Percentiles rank a stretch among this genome's conserved stretches.
Evolutionary conservation across 306 rosid species (phyloP).

Genomic region (Casuarina cunninghamiana): DNA sequence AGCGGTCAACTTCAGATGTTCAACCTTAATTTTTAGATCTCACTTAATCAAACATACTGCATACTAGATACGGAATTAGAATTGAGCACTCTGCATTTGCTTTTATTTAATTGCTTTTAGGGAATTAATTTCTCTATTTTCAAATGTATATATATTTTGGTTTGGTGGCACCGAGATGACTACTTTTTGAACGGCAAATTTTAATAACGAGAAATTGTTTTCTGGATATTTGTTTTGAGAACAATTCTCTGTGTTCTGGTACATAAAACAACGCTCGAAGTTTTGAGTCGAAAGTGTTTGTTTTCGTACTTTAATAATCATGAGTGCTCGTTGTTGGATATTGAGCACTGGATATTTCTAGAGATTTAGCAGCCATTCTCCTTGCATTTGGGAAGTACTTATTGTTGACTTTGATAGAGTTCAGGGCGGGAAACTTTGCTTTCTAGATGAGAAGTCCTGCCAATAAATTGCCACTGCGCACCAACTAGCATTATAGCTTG

Average conservation of each 20-base stretch:
- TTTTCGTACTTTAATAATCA: background rate
- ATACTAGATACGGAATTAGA: background rate
- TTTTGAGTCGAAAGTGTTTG: background rate
- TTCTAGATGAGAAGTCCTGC: background rate
- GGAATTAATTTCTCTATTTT: background rate
- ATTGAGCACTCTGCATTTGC: background rate
- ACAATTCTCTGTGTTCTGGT: background rate
- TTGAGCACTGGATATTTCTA: background rate
- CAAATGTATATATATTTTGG: background rate
- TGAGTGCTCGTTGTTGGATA: background rate
- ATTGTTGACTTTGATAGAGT: background rate
- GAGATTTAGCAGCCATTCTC: no score
- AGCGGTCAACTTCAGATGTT: background rate
- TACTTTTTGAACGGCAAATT: background rate
- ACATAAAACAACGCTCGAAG: background rate
- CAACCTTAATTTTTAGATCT: background rate
- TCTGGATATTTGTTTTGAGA: background rate
- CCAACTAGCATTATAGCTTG: background rate
- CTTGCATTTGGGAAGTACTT: background rate
- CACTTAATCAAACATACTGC: background rate
- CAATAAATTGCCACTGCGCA: background rate
- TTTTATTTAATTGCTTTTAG: background rate
- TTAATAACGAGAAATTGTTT: background rate
- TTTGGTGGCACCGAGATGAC: background rate
- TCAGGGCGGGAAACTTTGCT: background rate